Evolutionary conservation across 495 filamentous ascomycete genomes (phyloP), one percentile per base, ranked within the genome.

Genomic region (Neurospora sp.): DNA sequence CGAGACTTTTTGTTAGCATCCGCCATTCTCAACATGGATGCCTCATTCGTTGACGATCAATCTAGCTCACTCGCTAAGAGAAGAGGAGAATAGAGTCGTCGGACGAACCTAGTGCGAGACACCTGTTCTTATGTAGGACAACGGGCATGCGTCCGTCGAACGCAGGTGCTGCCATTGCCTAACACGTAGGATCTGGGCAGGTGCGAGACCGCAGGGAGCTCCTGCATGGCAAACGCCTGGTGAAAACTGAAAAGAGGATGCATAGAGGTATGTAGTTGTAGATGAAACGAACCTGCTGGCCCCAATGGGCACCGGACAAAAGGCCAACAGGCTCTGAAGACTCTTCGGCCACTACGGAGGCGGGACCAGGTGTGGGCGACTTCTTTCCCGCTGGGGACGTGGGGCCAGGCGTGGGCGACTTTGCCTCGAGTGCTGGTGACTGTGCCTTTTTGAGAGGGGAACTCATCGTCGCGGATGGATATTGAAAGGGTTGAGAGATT

Each of bases 201-300:
- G 10, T n/a, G n/a, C 10, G n/a, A 54, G 45, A 24, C 45, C 2
- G 21, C 1, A 0, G 28, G 21, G n/a, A 0, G 0, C 4, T 54
- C 7, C 19, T 54, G 45, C 10, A 54, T 54, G 4, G 13, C 45
- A 24, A 6, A 54, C 21, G 5, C 45, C 45, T 15, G 0, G 4
- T 54, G 21, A 5, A 54, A 24, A 1, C 45, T 10, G 10, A 24
- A 5, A 13, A 24, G 21, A 54, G 45, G 6, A 5, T 48, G 3
- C 0, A 5, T 28, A 28, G n/a, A n/a, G n/a, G n/a, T n/a, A n/a
- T n/a, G n/a, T n/a, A n/a, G n/a, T n/a, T n/a, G n/a, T 21, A 54
- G 10, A 54, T 6, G 4, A 24, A 54, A 54, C 48, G 48, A 59
- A 59, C 48, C 48, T 59, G 48, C 13, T 59, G 21, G 5, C 48